These are phyloP conservation scores for Podila verticillata DNA, from an alignment of 192 early-diverging fungal species.

Conservation along the genomic window DNA sequence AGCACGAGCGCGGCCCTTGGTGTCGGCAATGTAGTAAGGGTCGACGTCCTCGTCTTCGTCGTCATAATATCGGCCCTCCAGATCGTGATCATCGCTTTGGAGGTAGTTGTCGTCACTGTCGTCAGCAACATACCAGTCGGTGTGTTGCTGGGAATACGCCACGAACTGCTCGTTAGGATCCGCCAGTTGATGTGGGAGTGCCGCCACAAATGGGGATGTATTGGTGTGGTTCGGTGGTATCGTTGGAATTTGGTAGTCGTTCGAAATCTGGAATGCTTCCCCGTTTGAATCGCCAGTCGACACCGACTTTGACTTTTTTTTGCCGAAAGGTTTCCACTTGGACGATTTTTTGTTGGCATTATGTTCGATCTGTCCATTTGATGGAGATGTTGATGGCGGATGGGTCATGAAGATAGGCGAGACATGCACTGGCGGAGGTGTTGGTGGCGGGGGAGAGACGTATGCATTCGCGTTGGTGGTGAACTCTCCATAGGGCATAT, in stretches of 20 bases:
- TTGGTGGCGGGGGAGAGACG: neutral
- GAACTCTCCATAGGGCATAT: constrained; percentile 5
- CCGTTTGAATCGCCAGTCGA: constrained; percentile 8
- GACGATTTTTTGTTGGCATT: constrained; percentile 2
- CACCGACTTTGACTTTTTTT: constrained; percentile 48
- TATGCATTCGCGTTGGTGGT: neutral
- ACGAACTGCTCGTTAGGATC: constrained; percentile 11
- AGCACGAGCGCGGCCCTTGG: constrained; percentile 25
- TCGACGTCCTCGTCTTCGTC: constrained; percentile 36
- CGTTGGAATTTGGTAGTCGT: constrained; percentile 14
- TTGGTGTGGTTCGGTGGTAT: neutral
- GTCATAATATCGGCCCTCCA: constrained; percentile 17
- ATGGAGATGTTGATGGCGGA: constrained; percentile 9
- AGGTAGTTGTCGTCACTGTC: neutral
- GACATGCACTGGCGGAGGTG: constrained; percentile 1
- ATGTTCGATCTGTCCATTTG: constrained; percentile 4
- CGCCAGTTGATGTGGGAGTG: neutral
- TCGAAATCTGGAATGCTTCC: constrained; percentile 10
- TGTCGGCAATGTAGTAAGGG: constrained; percentile 38
- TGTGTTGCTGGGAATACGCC: neutral
- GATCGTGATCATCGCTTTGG: constrained; percentile 8
- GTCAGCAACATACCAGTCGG: constrained; percentile 19
- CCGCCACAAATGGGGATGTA: neutral
- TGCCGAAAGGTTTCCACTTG: constrained; percentile 40
- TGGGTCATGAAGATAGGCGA: constrained; percentile 31